Evolutionary conservation across 2,329 filamentous ascomycete species (phyloP), one percentile per base, ranked within the genome.

Genomic region (Eutypella sp.): DNA sequence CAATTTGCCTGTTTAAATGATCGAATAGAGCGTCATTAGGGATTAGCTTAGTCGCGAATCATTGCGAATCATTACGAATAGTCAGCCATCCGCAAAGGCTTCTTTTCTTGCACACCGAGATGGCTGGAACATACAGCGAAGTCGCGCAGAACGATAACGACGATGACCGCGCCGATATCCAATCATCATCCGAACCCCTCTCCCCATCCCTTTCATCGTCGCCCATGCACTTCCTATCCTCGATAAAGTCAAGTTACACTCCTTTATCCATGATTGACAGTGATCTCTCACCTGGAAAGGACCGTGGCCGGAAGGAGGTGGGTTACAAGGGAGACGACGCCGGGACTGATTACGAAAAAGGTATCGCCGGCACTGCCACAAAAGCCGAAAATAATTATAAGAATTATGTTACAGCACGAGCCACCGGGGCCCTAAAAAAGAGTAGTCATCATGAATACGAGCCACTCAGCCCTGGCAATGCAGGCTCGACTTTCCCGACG

Each of bases 201-300:
- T 62, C 60, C 25, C 58, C 59, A 11, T 54, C 55, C 9, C 56
- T 44, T 39, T 62, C 61, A 31, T 57, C 56, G n/a, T 63, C 60
- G 41, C 58, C 61, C 7, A 60, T 62, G 57, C 57, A 60, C 38
- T 60, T 63, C 42, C 54, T 64, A 13, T 51, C 52, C 5, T 40
- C 52, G 34, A 42, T 56, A 34, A 53, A 58, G 38, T 53, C 58
- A 15, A 56, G 58, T 9, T 60, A 62, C 43, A 64, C 61, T n/a
- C 61, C 61, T 3, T 44, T 65, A 40, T 64, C 62, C 10, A 60
- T 63, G 59, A 53, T 22, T 2, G 20, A 61, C 29, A 60, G 57
- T 49, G 58, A 64, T 33, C 50, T 55, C 8, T 54, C 51, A 43
- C 45, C 47, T 25, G 42, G 42, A 22, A 15, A 40, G 16, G 48